Evolutionary conservation across 2,329 filamentous ascomycete genomes (phyloP), one percentile per base, ranked within the genome.

Genomic region (Pyrenochaeta sp.): DNA sequence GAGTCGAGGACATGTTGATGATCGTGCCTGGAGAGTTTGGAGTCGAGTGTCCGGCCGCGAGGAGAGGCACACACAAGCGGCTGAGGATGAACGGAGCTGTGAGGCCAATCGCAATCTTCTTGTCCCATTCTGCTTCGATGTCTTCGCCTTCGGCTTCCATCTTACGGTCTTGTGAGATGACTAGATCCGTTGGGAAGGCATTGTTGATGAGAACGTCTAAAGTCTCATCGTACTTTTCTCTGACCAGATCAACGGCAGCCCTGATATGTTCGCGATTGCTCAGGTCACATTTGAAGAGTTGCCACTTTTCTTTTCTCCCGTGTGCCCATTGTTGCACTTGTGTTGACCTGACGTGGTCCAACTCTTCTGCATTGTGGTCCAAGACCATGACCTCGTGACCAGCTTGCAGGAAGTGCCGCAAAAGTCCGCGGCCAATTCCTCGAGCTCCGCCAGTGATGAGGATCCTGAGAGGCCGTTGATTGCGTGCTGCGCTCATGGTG

Each of bases 1-100:
- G 71, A 6, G 78, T 81, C 1, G 76, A 79, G 1, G 76, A 77
- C 22, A 81, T 72, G 53, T 80, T 74, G 41, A 81, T 69, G 15
- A 72, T 66, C 3, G 60, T 68, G 11, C 67, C 67, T 1, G 63
- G 65, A 1, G 58, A 63, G 7, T 32, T 43, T 11, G 48, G 20
- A 2, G 55, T 55, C 10, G 48, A 59, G 13, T 37, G 40, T 2
- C 56, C 57, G 9, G 44, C 45, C 15, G 53, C 42, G 10, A 71
- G 58, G 8, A 69, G 44, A 1, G 64, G 63, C 11, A 68, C 45
- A 41, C 67, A 70, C 1, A 69, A 54, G 14, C 66, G 52, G 21
- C 58, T 61, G 6, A 70, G 57, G 0, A 69, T 51, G 35, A 65
- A 69, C 1, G 65, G 65, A 15, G 64, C 67, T 7, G 65, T 71